Conservation (phyloP, 2,329 filamentous ascomycete species). For the Thelonectria discophora region DNA sequence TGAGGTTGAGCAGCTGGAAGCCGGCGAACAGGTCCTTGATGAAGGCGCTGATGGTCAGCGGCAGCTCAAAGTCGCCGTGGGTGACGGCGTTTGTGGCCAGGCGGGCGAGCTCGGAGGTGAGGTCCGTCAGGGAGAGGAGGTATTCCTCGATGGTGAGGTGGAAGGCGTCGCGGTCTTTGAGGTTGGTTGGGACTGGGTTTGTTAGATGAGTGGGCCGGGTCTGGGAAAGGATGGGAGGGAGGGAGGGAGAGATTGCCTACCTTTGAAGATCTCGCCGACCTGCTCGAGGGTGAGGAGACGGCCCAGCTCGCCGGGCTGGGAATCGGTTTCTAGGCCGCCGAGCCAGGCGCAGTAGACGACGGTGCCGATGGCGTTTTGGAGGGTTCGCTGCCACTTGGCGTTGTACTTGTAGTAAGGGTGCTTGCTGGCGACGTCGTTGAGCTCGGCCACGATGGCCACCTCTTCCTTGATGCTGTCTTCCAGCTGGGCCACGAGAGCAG, state of each 20-base stretch:
- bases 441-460: slow-evolving; percentile 73
- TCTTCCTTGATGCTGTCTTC: slow-evolving; percentile 77
- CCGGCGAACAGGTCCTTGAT: slow-evolving; percentile 95
- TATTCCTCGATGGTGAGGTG: slow-evolving; percentile 98
- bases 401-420: slow-evolving; percentile 99
- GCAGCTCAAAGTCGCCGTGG: slow-evolving; percentile 84
- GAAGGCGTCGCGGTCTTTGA: slow-evolving; percentile 89
- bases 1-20: slow-evolving; percentile 96
- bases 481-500: slow-evolving; percentile 73
- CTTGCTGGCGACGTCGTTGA: slow-evolving; percentile 78
- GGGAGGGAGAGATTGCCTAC: slow-evolving; percentile 55
- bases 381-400: slow-evolving; percentile 80
- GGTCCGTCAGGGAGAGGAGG: slow-evolving; percentile 83
- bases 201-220: background rate
- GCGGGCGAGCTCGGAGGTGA: slow-evolving; percentile 90
- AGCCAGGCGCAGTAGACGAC: slow-evolving; percentile 76
- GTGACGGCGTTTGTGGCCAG: slow-evolving; percentile 93
- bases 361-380: slow-evolving; percentile 78
- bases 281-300: slow-evolving; percentile 88
- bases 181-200: slow-evolving; percentile 80
- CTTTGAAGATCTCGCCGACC: slow-evolving; percentile 78
- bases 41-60: slow-evolving; percentile 87
- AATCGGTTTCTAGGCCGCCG: slow-evolving; percentile 70
- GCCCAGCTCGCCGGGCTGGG: slow-evolving; percentile 63
- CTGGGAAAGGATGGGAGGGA: background rate